Percentiles rank a stretch among this genome's conserved stretches.
Evolutionary conservation across 768 basidiomycete genomes (phyloP).

Genomic region (Xerocomus spinulosus): DNA sequence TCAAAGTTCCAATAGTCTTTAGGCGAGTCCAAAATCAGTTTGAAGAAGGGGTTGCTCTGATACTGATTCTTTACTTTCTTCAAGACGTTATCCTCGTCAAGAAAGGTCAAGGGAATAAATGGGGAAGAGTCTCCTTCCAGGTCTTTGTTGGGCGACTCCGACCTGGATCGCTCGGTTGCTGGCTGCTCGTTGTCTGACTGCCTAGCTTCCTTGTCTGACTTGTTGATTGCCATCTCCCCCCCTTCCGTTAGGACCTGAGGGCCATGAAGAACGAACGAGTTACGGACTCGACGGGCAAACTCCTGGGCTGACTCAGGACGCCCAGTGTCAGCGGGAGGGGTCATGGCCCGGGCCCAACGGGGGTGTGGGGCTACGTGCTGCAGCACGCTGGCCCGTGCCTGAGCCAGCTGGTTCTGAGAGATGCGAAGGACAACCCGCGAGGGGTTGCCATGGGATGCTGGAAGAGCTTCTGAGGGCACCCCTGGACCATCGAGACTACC

Average conservation of each 20-base stretch:
- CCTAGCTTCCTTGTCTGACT: no score
- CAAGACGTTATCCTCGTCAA: background rate
- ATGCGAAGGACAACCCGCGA: no score
- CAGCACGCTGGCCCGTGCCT: background rate
- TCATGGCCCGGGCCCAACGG: no score
- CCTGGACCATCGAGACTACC: no score
- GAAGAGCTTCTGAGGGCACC: no score
- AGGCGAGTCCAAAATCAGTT: background rate
- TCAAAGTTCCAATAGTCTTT: conserved; percentile 21
- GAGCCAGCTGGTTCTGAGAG: no score
- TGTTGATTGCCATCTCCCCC: background rate
- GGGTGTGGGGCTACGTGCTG: background rate
- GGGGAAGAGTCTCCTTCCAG: conserved; percentile 4
- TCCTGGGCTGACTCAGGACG: background rate
- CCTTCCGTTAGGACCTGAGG: background rate
- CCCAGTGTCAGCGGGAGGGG: background rate
- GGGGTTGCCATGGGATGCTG: no score
- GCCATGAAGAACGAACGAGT: conserved; percentile 15
- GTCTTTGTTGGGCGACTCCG: no score
- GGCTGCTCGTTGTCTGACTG: no score
- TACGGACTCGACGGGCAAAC: background rate
- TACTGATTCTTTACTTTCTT: background rate
- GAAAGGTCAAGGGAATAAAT: conserved; percentile 2
- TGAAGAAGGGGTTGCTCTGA: background rate
- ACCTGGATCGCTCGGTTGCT: no score